Percentiles rank a stretch among this genome's conserved stretches.
Conservation (phyloP, 768 basidiomycete species). For the Boletus huronensis region DNA sequence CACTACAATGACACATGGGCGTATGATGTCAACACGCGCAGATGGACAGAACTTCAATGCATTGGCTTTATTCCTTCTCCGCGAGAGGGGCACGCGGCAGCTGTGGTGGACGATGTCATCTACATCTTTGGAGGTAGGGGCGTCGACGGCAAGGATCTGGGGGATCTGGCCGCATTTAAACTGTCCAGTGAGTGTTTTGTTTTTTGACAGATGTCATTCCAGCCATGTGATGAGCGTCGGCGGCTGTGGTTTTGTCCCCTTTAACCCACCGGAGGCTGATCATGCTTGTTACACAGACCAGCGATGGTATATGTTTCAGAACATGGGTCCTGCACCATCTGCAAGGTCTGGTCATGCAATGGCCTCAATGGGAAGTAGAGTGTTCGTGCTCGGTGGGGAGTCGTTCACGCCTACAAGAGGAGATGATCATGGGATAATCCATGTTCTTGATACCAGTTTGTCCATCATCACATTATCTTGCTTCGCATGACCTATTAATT, state of each 20-base stretch:
- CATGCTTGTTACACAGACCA: constrained; percentile 55
- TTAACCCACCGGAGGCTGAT: constrained; percentile 13
- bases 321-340: constrained; percentile 95
- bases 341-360: constrained; percentile 98
- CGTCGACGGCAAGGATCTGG: constrained; percentile 93
- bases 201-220: background rate
- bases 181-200: constrained; percentile 75
- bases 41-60: constrained; percentile 90
- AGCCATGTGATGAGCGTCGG: background rate
- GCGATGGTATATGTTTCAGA: constrained; percentile 99
- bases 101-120: constrained; percentile 94
- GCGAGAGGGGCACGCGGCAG: constrained; percentile 93
- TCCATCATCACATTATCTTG: constrained; percentile 17
- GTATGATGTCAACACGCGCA: constrained; percentile 75
- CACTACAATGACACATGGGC: constrained; percentile 99
- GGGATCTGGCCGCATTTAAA: constrained; percentile 95
- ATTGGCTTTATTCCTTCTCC: constrained; percentile 97
- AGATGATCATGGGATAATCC: constrained; percentile 81
- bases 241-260: background rate
- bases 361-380: constrained; percentile 84
- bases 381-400: constrained; percentile 95
- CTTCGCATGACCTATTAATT: constrained; percentile 3
- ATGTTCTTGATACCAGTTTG: constrained; percentile 93
- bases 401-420: constrained; percentile 67
- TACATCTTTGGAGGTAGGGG: constrained; percentile 97